Evolutionary conservation across 495 filamentous ascomycete genomes (phyloP).

Genomic region (Poronia punctata): DNA sequence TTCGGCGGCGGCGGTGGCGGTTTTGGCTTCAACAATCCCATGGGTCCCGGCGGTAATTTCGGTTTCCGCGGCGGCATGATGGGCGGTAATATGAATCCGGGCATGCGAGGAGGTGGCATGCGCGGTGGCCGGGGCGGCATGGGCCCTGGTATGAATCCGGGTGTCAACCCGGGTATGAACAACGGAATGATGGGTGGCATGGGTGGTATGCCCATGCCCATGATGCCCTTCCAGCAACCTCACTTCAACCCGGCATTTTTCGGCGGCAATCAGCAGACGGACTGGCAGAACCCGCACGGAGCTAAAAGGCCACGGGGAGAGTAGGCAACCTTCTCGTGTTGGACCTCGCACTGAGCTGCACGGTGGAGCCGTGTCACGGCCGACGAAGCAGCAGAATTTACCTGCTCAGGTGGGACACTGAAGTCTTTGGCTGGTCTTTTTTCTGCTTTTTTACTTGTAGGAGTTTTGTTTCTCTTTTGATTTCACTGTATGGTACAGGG

Average conservation of each 20-base stretch:
- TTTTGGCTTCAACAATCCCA: constrained; percentile 19
- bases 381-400: too few species aligned
- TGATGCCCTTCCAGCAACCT: constrained; percentile 59
- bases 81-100: constrained; percentile 47
- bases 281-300: constrained; percentile 75
- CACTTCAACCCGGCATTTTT: constrained; percentile 84
- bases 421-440: too few species aligned
- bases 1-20: constrained; percentile 17
- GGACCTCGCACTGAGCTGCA: too few species aligned
- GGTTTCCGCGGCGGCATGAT: constrained; percentile 47
- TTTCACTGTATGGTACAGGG: too few species aligned
- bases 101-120: constrained; percentile 64
- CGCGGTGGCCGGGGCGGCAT: constrained; percentile 61
- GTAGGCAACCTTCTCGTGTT: too few species aligned
- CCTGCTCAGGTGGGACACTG: too few species aligned
- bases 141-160: constrained; percentile 45
- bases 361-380: too few species aligned
- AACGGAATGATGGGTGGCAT: constrained; percentile 51
- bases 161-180: constrained; percentile 41
- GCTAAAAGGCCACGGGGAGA: constrained; percentile 71
- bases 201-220: constrained; percentile 57
- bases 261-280: constrained; percentile 46
- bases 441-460: too few species aligned
- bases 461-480: too few species aligned
- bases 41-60: constrained; percentile 27